phyloP scores from a whole-genome alignment of 495 filamentous ascomycete genomes.

The Aspergillus incahuasiensis region DNA sequence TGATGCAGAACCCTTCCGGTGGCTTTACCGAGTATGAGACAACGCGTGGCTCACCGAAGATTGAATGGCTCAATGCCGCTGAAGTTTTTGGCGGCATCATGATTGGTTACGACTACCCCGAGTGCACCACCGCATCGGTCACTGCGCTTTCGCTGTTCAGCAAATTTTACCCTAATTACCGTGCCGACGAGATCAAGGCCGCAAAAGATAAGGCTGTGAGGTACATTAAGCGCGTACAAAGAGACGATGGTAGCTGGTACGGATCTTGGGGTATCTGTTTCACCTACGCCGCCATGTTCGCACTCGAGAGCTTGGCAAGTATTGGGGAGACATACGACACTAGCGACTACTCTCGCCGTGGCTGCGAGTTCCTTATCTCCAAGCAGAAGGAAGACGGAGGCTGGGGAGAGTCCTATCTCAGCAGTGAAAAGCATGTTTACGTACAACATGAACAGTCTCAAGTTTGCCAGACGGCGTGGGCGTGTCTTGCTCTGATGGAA shows the following conservation, averaged over 20 bases:
- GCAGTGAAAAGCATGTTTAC: conserved; percentile 59
- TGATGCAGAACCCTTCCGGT: conserved; percentile 86
- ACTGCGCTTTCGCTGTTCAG: conserved; percentile 80
- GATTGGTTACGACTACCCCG: conserved; percentile 96
- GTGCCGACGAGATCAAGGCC: conserved; percentile 64
- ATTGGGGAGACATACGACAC: conserved; percentile 78
- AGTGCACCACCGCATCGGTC: conserved; percentile 95
- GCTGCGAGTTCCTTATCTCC: conserved; percentile 78
- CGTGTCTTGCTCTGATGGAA: conserved; percentile 76
- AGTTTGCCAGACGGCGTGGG: conserved; percentile 93
- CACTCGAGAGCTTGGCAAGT: conserved; percentile 75
- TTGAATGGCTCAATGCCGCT: conserved; percentile 88
- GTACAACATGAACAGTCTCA: conserved; percentile 62
- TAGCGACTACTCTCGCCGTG: conserved; percentile 62
- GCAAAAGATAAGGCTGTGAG: conserved; percentile 66
- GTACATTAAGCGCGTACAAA: conserved; percentile 78
- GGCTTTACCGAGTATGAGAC: conserved; percentile 90
- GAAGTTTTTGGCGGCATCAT: conserved; percentile 97
- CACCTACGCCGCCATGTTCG: conserved; percentile 95
- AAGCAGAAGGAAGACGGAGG: conserved; percentile 86
- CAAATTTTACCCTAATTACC: conserved; percentile 75
- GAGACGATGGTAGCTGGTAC: conserved; percentile 88
- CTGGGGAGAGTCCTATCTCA: conserved; percentile 93
- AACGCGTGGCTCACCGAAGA: conserved; percentile 64
- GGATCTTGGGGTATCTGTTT: conserved; percentile 98